Evolutionary conservation across 1,284 basidiomycete species (phyloP).

Genomic region (Abortiporus biennis): DNA sequence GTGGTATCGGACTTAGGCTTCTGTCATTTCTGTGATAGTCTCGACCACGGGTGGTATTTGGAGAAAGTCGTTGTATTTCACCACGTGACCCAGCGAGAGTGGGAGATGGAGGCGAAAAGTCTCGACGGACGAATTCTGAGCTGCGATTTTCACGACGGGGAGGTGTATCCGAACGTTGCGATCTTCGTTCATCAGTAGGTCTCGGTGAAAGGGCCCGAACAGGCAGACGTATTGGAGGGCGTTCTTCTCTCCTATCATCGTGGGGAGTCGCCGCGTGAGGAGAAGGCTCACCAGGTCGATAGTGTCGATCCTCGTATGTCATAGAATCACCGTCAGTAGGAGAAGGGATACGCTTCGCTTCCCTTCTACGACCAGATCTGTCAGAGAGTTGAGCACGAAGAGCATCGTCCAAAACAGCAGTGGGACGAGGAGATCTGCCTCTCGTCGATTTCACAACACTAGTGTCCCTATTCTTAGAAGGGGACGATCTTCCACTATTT

Average conservation of each 20-base stretch:
- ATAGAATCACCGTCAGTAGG: constrained; percentile 23
- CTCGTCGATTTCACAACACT: background rate
- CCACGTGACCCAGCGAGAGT: no score
- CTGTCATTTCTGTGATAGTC: constrained; percentile 18
- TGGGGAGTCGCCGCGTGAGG: background rate
- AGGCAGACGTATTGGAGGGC: constrained; percentile 11
- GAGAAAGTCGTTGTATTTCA: no score
- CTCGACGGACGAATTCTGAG: no score
- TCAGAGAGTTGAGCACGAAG: constrained; percentile 11
- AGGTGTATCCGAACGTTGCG: constrained; percentile 18
- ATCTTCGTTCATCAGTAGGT: constrained; percentile 11
- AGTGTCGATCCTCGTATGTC: constrained; percentile 58
- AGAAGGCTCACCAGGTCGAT: constrained; percentile 41
- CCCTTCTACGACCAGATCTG: constrained; percentile 11
- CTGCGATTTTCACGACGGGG: constrained; percentile 11
- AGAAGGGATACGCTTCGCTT: constrained; percentile 17
- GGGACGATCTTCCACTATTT: constrained; percentile 18
- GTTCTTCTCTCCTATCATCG: constrained; percentile 8
- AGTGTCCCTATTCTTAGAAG: constrained; percentile 20
- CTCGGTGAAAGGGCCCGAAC: no score
- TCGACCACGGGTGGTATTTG: no score
- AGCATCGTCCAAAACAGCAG: constrained; percentile 7
- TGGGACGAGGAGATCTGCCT: constrained; percentile 12
- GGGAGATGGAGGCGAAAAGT: constrained; percentile 11
- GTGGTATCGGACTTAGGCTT: constrained; percentile 15